phyloP scores from a whole-genome alignment of 1,284 basidiomycete species.

The Irpex rosettiformis region DNA sequence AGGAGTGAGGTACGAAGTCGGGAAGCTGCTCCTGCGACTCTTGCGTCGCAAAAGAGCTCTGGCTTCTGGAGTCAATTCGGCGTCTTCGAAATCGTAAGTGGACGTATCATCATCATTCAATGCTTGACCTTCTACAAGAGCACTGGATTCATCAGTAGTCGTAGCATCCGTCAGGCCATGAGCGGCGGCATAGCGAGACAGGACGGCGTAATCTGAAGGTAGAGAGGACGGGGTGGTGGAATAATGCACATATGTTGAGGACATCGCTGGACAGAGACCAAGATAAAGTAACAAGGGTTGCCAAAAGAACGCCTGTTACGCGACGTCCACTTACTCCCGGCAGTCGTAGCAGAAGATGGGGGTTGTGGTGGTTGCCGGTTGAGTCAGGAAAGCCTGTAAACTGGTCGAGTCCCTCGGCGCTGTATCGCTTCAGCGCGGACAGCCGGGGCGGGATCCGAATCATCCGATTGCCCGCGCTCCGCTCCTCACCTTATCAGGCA shows the following conservation, averaged over 20 bases:
- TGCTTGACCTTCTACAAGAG: conserved; percentile 3
- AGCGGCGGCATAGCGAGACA: conserved; percentile 45
- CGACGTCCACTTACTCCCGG: not conserved
- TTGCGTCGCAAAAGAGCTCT: conserved; percentile 8
- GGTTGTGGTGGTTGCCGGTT: not conserved
- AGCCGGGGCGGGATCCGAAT: too few relatives aligned
- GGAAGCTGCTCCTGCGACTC: conserved; percentile 32
- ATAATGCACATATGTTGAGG: conserved; percentile 47
- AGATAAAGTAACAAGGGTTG: not conserved
- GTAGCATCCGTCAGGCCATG: conserved; percentile 11
- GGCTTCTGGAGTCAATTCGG: conserved; percentile 13
- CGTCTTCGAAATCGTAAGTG: conserved; percentile 1
- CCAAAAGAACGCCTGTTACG: not conserved
- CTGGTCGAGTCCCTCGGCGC: too few relatives aligned
- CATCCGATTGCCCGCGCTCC: not conserved
- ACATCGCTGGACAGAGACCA: conserved; percentile 26
- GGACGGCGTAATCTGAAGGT: conserved; percentile 59
- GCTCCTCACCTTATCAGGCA: not conserved
- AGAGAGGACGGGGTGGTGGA: conserved; percentile 46
- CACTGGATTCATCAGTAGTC: conserved; percentile 5
- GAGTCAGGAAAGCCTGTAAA: not conserved
- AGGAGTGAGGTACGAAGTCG: conserved; percentile 28
- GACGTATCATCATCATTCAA: conserved; percentile 5
- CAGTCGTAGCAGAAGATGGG: not conserved
- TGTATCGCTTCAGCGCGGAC: too few relatives aligned